Evolutionary conservation across 2,329 filamentous ascomycete species (phyloP).

Genomic region (Verticillium tricorpus): DNA sequence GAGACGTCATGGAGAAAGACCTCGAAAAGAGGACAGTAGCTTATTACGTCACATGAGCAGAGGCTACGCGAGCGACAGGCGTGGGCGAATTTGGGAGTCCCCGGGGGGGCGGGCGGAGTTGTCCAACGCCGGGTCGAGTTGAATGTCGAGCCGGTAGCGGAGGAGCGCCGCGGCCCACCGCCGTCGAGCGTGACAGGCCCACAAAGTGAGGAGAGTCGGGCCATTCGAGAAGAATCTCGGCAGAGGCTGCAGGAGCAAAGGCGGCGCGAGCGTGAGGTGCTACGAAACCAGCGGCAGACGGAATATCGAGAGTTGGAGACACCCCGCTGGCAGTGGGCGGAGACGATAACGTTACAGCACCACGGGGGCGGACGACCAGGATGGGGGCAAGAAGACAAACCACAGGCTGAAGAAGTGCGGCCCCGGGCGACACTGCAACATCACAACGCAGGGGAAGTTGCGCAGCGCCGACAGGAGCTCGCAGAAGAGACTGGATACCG

Average conservation of each 20-base stretch:
- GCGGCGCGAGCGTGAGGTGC: not conserved
- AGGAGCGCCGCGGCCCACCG: too few relatives aligned
- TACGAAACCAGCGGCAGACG: not conserved
- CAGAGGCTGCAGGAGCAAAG: not conserved
- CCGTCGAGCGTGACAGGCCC: not conserved
- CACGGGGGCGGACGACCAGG: not conserved
- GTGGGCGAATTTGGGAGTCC: too few relatives aligned
- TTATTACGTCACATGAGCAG: too few relatives aligned
- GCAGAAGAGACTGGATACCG: not conserved
- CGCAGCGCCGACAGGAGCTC: not conserved
- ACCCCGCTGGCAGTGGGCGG: not conserved
- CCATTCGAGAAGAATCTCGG: not conserved
- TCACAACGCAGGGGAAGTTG: not conserved
- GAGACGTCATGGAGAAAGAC: too few relatives aligned
- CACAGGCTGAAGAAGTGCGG: not conserved
- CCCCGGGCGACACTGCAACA: not conserved
- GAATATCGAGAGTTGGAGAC: not conserved
- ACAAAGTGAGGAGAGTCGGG: not conserved
- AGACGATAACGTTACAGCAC: not conserved
- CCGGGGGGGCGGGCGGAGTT: too few relatives aligned
- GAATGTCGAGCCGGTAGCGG: too few relatives aligned
- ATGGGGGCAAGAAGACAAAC: not conserved
- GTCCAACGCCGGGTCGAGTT: too few relatives aligned
- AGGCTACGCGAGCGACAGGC: too few relatives aligned
- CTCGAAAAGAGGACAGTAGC: too few relatives aligned